Evolutionary conservation across 768 basidiomycete species (phyloP), one percentile per base, ranked within the genome.

Genomic region (Boletus subparvulus): DNA sequence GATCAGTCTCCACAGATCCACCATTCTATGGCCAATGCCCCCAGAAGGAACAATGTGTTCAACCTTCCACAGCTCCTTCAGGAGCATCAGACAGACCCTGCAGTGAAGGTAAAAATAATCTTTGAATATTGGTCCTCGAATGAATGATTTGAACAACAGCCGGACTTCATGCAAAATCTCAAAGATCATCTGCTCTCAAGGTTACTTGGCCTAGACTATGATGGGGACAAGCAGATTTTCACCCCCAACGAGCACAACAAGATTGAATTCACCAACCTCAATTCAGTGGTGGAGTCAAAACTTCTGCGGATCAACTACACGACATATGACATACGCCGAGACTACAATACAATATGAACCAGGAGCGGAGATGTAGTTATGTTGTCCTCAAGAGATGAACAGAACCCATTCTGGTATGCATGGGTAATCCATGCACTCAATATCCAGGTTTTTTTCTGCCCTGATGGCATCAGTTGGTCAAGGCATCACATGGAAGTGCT

Each of bases 381-480:
- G 65, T 40, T 45, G 9, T 42, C 42, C 0, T 49, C 26, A 5
- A 26, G 58, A 3, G 60, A 62, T 6, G 32, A 33, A 3, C n/a
- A 30, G 6, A 59, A 69, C 47, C 63, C 63, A 0, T 69, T 58
- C 47, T 67, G 65, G 24, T 32, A 30, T n/a, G 37, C 48, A 7
- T 6, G 19, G 32, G 32, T 33, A 33, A 33, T 11, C 11, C 32
- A 11, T 33, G 24, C 48, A 37, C 39, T 49, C 16, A 36, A 39
- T 2, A 26, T 49, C 24, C 21, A 49, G 36, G 48, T 49, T 0
- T 17, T 6, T n/a, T 39, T 37, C 24, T 49, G 17, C 28, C 24
- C 16, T n/a, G 37, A 30, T 6, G 49, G 28, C 5, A 7, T 40
- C 2, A 30, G 26, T 9, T 17, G n/a, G 6, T 40, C n/a, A 10